A percentile compares a stretch with the other conserved stretches of the same genome.
Conservation (phyloP, 306 rosid genomes). For the Cajanus cajan region DNA sequence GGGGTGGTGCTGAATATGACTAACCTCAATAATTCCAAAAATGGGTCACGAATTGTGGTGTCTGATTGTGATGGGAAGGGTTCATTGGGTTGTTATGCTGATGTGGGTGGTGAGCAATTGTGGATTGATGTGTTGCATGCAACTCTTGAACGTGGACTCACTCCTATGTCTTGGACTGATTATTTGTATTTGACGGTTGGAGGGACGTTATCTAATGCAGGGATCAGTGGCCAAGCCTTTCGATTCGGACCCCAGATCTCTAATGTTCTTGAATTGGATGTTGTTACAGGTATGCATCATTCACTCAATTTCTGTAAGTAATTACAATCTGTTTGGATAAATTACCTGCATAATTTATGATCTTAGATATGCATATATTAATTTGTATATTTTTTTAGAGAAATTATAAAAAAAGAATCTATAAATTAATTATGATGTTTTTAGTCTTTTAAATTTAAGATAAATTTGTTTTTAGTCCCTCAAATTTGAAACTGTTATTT, state of each 20-base stretch:
- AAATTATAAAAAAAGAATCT: no score
- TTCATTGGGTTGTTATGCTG: conserved; percentile 41
- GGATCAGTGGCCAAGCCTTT: conserved; percentile 81
- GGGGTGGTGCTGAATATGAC: conserved; percentile 84
- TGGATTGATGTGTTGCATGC: conserved; percentile 73
- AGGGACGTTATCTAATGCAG: conserved; percentile 86
- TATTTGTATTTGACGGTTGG: conserved; percentile 67
- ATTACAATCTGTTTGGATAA: no score
- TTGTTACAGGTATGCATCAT: conserved; percentile 64
- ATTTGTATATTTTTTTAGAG: no score
- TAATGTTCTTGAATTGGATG: conserved; percentile 69
- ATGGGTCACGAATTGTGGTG: conserved; percentile 28
- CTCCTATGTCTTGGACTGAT: conserved; percentile 79
- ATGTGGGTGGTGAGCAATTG: conserved; percentile 71
- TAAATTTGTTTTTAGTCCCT: no score
- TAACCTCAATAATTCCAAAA: conserved; percentile 6
- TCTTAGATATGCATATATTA: no score
- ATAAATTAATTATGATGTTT: no score
- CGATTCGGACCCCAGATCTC: conserved; percentile 72
- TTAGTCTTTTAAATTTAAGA: no score
- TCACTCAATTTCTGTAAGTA: not conserved
- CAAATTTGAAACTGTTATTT: no score
- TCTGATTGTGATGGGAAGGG: conserved; percentile 1
- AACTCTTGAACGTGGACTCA: conserved; percentile 42
- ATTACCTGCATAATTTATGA: no score